Evolutionary conservation across 2,329 filamentous ascomycete genomes (phyloP), one percentile per base, ranked within the genome.

Genomic region (Hypoxylon sp.): DNA sequence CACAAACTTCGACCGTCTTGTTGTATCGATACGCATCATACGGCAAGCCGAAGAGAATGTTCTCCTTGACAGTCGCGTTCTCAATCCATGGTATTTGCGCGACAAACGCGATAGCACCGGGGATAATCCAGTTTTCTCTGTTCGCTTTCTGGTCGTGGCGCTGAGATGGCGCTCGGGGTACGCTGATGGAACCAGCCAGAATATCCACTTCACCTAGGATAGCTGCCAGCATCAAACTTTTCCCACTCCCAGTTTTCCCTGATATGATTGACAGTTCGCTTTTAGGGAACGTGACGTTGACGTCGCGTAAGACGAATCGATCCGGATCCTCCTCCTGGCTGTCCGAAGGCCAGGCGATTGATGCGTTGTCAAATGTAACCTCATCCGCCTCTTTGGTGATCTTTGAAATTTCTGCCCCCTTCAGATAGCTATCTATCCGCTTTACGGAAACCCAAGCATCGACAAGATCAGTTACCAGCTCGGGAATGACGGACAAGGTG

Each of bases 31-130:
- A 81, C 61, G 88, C 81, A 58, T 93, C 86, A 29, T 85, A 86
- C 0, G 91, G 91, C 2, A 94, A 80, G 0, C 91, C 91, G 67
- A 95, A 96, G 0, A 93, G 77, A 53, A 96, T 91, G 71, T 96
- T 96, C 46, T 93, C 89, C 60, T 86, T 88, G 66, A 96, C 89
- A 5, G 88, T 91, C 0, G 90, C 91, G 71, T 94, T 95, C 74
- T 95, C 92, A 51, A 96, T 92, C 92, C 92, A 96, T 0, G 92
- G 92, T 6, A 91, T 93, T 74, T 94, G 91, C 1, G 90, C 87
- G 32, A 94, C 90, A 71, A 90, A 95, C 0, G 92, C 92, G 50
- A 94, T 85, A 1, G 90, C 86, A 2, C 85, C 84, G 6, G 89
- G 85, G 14, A 93, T 84, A 46, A 91, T 88, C 91, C 91, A 94